These are phyloP conservation scores for Zygnema circumcarinatum DNA, from an alignment of 139 green algal genomes.

Conservation along the genomic window DNA sequence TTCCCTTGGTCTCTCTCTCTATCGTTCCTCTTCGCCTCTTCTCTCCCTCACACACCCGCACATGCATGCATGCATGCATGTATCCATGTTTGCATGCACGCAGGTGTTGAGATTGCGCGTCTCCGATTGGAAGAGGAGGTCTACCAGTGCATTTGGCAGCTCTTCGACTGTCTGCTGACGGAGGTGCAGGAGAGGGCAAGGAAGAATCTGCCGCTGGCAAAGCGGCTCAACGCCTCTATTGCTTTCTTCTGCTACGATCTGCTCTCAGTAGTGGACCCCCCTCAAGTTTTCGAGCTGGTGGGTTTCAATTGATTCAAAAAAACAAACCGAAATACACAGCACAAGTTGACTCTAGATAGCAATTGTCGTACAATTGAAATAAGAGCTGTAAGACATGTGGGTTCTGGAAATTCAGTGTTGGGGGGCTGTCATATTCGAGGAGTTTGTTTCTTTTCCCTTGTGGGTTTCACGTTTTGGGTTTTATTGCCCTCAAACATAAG, in stretches of 20 bases:
- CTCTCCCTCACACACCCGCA: too few species aligned
- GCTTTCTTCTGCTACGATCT: slow-evolving; percentile 63
- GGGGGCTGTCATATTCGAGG: too few species aligned
- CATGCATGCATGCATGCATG: neutral
- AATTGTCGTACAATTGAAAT: too few species aligned
- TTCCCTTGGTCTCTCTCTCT: too few species aligned
- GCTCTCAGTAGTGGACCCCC: slow-evolving; percentile 40
- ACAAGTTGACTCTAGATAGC: too few species aligned
- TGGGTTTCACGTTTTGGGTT: too few species aligned
- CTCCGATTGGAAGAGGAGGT: slow-evolving; percentile 51
- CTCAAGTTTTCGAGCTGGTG: slow-evolving; percentile 58
- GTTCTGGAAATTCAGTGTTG: too few species aligned
- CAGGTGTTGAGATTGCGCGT: slow-evolving; percentile 38
- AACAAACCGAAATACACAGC: too few species aligned
- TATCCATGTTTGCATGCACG: neutral
- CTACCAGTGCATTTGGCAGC: slow-evolving; percentile 52
- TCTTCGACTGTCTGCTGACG: slow-evolving; percentile 54
- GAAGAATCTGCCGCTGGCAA: slow-evolving; percentile 18
- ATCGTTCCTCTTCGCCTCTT: too few species aligned
- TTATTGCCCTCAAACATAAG: too few species aligned
- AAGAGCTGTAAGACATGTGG: too few species aligned
- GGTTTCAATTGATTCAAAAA: slow-evolving; percentile 15
- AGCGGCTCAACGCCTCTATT: slow-evolving; percentile 47
- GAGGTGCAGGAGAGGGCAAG: slow-evolving; percentile 50
- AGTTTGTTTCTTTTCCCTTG: too few species aligned